Evolutionary conservation across 1,139 yeast genomes (phyloP).

Genomic region (Candida sp.): DNA sequence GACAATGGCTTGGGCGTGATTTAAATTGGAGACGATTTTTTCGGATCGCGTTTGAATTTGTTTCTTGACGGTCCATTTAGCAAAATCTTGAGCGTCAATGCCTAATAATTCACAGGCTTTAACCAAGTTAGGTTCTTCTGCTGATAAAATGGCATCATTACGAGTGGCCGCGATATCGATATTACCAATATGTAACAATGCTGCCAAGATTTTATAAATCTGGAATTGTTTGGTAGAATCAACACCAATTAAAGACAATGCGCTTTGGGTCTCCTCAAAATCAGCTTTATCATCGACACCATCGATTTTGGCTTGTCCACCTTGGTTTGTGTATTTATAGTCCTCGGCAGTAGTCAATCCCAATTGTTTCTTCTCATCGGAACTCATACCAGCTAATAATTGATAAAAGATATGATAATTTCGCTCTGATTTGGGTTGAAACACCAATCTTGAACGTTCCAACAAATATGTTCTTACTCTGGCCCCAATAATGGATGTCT

Average conservation of each 20-base stretch:
- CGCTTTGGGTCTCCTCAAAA: slow-evolving; percentile 69
- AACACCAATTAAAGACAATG: slow-evolving; percentile 79
- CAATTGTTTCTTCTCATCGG: slow-evolving; percentile 54
- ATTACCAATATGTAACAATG: slow-evolving; percentile 90
- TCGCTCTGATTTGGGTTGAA: slow-evolving; percentile 86
- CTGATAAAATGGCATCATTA: slow-evolving; percentile 75
- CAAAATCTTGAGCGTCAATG: slow-evolving; percentile 66
- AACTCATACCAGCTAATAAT: slow-evolving; percentile 71
- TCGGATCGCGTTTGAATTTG: slow-evolving; percentile 93
- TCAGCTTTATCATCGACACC: slow-evolving; percentile 85
- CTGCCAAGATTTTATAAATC: slow-evolving; percentile 81
- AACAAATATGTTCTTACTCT: slow-evolving; percentile 87
- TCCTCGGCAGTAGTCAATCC: slow-evolving; percentile 65
- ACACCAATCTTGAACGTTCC: slow-evolving; percentile 92
- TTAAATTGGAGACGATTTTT: slow-evolving; percentile 82
- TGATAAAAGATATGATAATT: slow-evolving; percentile 97
- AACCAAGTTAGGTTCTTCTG: slow-evolving; percentile 83
- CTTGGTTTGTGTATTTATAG: slow-evolving; percentile 85
- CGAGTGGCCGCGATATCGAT: slow-evolving; percentile 85
- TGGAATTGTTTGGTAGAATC: slow-evolving; percentile 54
- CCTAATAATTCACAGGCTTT: slow-evolving; percentile 88
- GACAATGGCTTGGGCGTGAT: slow-evolving; percentile 80
- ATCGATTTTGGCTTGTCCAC: slow-evolving; percentile 69
- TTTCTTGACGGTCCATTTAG: slow-evolving; percentile 92
- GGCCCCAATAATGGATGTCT: slow-evolving; percentile 87